Percentiles rank a stretch among this genome's conserved stretches.
phyloP scores from a whole-genome alignment of 2,329 filamentous ascomycete species.

The Lizonia empirigonia region DNA sequence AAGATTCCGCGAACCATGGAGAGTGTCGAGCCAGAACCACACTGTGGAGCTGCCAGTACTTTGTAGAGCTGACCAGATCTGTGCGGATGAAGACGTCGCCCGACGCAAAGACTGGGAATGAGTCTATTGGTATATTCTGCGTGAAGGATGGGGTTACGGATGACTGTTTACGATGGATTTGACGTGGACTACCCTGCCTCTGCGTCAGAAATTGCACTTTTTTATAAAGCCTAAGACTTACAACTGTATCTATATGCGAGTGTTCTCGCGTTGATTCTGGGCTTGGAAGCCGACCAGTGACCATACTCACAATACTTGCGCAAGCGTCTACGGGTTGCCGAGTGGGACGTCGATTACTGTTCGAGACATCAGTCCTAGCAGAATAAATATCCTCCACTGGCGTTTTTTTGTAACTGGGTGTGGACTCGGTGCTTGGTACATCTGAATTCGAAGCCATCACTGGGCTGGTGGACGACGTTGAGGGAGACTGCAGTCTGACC shows the following conservation, averaged over 20 bases:
- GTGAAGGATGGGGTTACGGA: background rate
- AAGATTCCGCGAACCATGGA: constrained; percentile 20
- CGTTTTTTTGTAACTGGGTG: background rate
- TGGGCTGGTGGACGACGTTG: background rate
- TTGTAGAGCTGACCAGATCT: background rate
- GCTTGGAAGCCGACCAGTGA: background rate
- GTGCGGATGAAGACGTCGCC: constrained; percentile 13
- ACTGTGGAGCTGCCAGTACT: constrained; percentile 24
- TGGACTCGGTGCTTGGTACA: background rate
- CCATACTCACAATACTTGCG: background rate
- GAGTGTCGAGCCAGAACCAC: constrained; percentile 17
- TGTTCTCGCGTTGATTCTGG: background rate
- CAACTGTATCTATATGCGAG: background rate
- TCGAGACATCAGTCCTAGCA: background rate
- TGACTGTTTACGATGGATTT: background rate
- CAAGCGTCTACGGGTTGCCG: background rate
- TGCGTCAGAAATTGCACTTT: background rate
- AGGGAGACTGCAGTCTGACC: background rate
- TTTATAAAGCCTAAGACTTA: background rate
- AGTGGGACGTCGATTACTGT: background rate
- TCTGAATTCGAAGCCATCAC: background rate
- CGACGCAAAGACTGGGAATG: constrained; percentile 5
- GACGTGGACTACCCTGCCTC: background rate
- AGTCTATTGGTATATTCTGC: background rate
- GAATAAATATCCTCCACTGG: background rate